Evolutionary conservation across 1,139 yeast genomes (phyloP), one percentile per base, ranked within the genome.

Genomic region (Blastobotrys persicus): DNA sequence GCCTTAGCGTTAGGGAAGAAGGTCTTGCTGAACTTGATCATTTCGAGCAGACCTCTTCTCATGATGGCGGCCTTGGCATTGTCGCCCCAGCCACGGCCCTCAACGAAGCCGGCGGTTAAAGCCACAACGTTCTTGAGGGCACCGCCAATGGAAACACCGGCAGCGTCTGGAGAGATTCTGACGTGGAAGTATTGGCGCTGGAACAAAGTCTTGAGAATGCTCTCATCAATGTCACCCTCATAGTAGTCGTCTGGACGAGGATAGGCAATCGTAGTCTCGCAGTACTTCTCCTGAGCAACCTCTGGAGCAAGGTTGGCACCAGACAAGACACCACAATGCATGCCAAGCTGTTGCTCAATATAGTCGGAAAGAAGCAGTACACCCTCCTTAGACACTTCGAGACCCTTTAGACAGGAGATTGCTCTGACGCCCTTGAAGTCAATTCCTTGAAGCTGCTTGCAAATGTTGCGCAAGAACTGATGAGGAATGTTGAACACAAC

Each of bases 61-160:
- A 89, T 88, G 62, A 91, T 81, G 46, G 97, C 97, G 46, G 96
- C 86, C 71, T 89, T 88, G 59, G 98, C 96, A 66, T 91, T 91
- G 73, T 88, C 96, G 67, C 98, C 98, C 97, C 98, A 91, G 51
- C 95, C 96, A 54, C 85, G 78, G 60, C 97, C 97, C 71, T 88
- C 96, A 54, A 89, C 96, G 66, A 89, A 86, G 48, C 97, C 98
- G 50, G 94, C 96, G 51, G 94, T 89, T 63, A 88, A 77, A 47
- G 97, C 97, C 59, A 89, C 88, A 35, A 91, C 89, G 71, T 91
- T 91, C 74, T 91, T 91, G 68, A 91, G 77, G 3, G 98, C 98
- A 62, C 97, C 98, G 38, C 96, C 95, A 57, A 91, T 79, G 14
- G 95, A 86, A 51, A 89, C 91, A 65, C 98, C 98, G 26, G 92